A percentile compares a stretch with the other conserved stretches of the same genome.
These are phyloP conservation scores for Komagataella ulmi DNA, from an alignment of 805 yeast genomes.

Conservation along the genomic window DNA sequence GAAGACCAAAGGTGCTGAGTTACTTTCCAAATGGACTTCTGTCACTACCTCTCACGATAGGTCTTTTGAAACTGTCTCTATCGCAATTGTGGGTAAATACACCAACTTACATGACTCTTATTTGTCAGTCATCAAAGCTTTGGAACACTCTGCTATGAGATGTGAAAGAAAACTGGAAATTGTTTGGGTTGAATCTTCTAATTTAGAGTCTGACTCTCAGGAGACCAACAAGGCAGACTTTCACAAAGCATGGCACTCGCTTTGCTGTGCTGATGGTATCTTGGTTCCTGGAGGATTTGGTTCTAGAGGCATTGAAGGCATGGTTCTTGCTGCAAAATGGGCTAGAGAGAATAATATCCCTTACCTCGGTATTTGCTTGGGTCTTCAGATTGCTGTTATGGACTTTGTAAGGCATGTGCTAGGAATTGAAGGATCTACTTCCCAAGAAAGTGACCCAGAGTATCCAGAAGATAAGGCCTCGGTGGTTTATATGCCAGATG, in stretches of 20 bases:
- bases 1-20: constrained; percentile 46
- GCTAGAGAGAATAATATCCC: constrained; percentile 96
- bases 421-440: constrained; percentile 54
- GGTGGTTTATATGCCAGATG: constrained; percentile 97
- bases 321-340: constrained; percentile 94
- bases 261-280: constrained; percentile 92
- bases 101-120: constrained; percentile 92
- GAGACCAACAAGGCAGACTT: constrained; percentile 55
- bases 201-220: constrained; percentile 67
- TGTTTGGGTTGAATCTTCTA: constrained; percentile 92
- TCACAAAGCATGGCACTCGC: constrained; percentile 91
- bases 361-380: constrained; percentile 92
- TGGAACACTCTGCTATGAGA: constrained; percentile 91
- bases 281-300: constrained; percentile 99
- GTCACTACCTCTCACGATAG: constrained; percentile 73
- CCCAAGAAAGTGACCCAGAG: constrained; percentile 70
- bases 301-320: constrained; percentile 93
- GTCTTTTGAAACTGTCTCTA: constrained; percentile 76
- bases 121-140: constrained; percentile 84
- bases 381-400: constrained; percentile 93
- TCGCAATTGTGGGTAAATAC: constrained; percentile 96
- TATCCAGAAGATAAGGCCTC: constrained; percentile 51
- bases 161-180: constrained; percentile 76
- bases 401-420: constrained; percentile 79
- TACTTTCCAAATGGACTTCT: constrained; percentile 67